Evolutionary conservation across 2,329 filamentous ascomycete species (phyloP), one percentile per base, ranked within the genome.

Genomic region (Simplicillium sp.): DNA sequence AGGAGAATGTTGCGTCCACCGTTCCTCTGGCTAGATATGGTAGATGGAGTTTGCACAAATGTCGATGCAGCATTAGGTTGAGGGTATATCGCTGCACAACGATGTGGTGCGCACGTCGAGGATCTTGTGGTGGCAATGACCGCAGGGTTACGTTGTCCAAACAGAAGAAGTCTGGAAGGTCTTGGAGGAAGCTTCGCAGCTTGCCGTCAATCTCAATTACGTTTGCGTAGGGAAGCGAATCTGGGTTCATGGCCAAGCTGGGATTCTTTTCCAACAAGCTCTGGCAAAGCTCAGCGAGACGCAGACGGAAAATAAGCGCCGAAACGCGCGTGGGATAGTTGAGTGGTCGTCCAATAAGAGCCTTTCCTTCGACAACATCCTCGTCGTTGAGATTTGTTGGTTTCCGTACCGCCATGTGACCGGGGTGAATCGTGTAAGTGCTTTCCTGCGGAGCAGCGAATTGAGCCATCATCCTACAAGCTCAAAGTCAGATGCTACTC

Each of bases 301-400:
- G 58, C 38, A 61, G 52, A 13, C 64, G 58, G 34, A 64, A 57
- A 11, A 67, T 47, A 20, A 63, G 58, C 38, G 59, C 64, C 2
- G 61, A 62, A 40, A 63, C 53, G 15, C 50, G 51, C 0, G 65
- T 67, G 1, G 55, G 46, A n/a, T 58, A 47, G 11, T 52, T 49
- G 1, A 52, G 39, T 0, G 63, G 58, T 13, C 54, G 53, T 2
- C 52, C 53, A 7, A 61, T 25, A 3, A 52, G 44, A 7, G 59
- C 53, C 12, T 50, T 42, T 2, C 50, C 51, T 3, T 57, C 51
- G 7, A 55, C 45, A 11, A 65, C 50, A 28, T 65, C 62, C 33
- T 55, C 53, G 31, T 66, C 62, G 31, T 66, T 54, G 7, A 61
- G 52, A 38, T 67, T 64, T 2, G 58, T 54, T 4, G 65, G 64